Base-by-base conservation (phyloP, 2,329 filamentous ascomycete genomes). In the Botrytis pseudocinerea region DNA sequence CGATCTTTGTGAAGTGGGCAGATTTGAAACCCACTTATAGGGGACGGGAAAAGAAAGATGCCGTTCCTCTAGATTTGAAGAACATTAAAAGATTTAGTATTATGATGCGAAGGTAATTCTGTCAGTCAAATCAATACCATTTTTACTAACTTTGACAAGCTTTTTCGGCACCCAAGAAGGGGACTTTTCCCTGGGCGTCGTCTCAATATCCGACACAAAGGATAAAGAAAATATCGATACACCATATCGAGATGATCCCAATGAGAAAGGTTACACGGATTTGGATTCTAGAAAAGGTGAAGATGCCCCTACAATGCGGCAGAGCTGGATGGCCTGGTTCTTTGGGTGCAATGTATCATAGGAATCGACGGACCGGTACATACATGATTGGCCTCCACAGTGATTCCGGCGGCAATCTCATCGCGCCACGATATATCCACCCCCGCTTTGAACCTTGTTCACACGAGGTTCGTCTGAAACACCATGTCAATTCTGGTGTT, bases 101-200 rank as follows among this genome's bases (percentile, higher is more conserved):
- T 74, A 95, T 96, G 93, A 92, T 92, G 85, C 84, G 93, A 80
- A 96, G 93, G 93, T 93, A 82, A 73, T 84, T 80, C 6, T 14
- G n/a, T 9, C 40, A 38, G 46, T 48, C 38, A 42, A 44, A 22
- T 22, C 70, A 38, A 44, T 66, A 66, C 62, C 46, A 59, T 69
- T 71, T 76, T 75, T n/a, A 38, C 74, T 73, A 66, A 65, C 72
- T 57, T 78, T 82, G 69, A 82, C 73, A 51, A 93, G 92, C 81
- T 94, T 93, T 84, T 95, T 95, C 77, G 92, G 90, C 14, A 82
- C 87, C 0, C 92, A 95, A 81, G 84, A 92, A 75, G 93, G 93
- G 4, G 84, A 89, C 5, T 94, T 94, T 76, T 85, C 83, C 4
- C 80, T 92, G 7, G 83, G 85, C 2, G 81, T 92, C 73, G 81